Conservation (phyloP, 2,329 filamentous ascomycete species). For the Coniella lustricola region DNA sequence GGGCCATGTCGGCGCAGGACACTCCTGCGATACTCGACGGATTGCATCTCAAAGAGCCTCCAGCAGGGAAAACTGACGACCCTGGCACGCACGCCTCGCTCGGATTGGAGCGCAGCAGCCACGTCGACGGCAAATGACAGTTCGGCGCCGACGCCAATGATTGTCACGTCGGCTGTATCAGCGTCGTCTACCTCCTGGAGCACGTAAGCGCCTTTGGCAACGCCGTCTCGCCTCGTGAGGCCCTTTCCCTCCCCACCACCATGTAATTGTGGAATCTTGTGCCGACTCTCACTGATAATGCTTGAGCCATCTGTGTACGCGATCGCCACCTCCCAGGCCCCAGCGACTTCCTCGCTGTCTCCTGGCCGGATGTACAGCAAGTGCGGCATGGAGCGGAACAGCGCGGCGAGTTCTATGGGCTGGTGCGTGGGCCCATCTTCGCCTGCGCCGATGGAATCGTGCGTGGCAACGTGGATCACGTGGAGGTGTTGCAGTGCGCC, state of each 20-base stretch:
- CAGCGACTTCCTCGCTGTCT: conserved; percentile 45
- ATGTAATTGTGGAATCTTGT: conserved; percentile 30
- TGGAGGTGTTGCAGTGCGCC: conserved; percentile 42
- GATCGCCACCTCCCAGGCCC: conserved; percentile 36
- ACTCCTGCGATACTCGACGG: conserved; percentile 27
- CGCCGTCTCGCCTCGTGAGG: conserved; percentile 27
- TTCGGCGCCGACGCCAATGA: conserved; percentile 32
- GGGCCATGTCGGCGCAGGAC: conserved; percentile 30
- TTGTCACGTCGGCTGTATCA: conserved; percentile 29
- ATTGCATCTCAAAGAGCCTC: conserved; percentile 29
- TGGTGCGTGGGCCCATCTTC: conserved; percentile 52
- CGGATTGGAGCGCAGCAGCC: conserved; percentile 26
- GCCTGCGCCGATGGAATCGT: conserved; percentile 47
- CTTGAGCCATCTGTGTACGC: conserved; percentile 26
- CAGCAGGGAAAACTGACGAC: conserved; percentile 32
- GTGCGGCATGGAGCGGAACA: conserved; percentile 50
- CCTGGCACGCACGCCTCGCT: conserved; percentile 24
- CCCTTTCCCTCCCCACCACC: not conserved
- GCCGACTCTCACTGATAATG: conserved; percentile 38
- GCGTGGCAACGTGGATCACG: conserved; percentile 45
- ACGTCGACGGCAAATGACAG: conserved; percentile 36
- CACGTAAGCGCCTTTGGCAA: conserved; percentile 34
- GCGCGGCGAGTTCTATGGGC: conserved; percentile 41
- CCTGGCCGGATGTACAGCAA: conserved; percentile 45
- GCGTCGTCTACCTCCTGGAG: conserved; percentile 24